Percentiles rank a stretch among this genome's conserved stretches.
Conservation (phyloP, 1,284 basidiomycete species). For the Spongispora temasekensis region DNA sequence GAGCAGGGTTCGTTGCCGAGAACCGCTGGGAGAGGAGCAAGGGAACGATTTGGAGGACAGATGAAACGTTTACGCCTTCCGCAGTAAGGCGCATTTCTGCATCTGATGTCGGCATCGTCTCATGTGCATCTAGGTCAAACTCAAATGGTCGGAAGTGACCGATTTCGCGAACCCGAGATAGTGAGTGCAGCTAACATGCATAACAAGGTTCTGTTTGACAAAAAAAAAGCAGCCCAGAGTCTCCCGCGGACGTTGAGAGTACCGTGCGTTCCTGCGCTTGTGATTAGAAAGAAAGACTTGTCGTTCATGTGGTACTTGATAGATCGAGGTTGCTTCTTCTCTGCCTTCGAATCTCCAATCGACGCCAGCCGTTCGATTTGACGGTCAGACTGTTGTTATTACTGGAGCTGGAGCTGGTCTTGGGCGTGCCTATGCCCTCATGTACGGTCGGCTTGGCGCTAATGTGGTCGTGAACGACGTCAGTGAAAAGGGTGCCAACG, state of each 20-base stretch:
- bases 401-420: conserved; percentile 95
- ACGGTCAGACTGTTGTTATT: conserved; percentile 90
- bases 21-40: conserved; percentile 92
- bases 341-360: conserved; percentile 76
- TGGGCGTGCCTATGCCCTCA: conserved; percentile 88
- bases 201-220: not conserved
- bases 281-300: too few relatives aligned
- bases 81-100: conserved; percentile 58
- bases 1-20: conserved; percentile 92
- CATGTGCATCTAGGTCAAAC: conserved; percentile 57
- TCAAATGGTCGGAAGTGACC: conserved; percentile 79
- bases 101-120: not conserved
- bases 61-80: conserved; percentile 90
- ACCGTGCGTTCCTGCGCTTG: conserved; percentile 42
- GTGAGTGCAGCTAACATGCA: conserved; percentile 42
- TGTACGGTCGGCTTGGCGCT: conserved; percentile 90
- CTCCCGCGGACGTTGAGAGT: conserved; percentile 71
- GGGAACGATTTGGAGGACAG: conserved; percentile 89
- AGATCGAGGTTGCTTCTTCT: conserved; percentile 69
- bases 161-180: conserved; percentile 82
- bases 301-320: conserved; percentile 33
- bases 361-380: conserved; percentile 75
- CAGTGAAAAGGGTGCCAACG: conserved; percentile 79
- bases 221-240: conserved; percentile 54
- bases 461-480: conserved; percentile 99